A percentile compares a stretch with the other conserved stretches of the same genome.
Evolutionary conservation across 2,329 filamentous ascomycete species (phyloP).

Genomic region (Aschersonia sp.): DNA sequence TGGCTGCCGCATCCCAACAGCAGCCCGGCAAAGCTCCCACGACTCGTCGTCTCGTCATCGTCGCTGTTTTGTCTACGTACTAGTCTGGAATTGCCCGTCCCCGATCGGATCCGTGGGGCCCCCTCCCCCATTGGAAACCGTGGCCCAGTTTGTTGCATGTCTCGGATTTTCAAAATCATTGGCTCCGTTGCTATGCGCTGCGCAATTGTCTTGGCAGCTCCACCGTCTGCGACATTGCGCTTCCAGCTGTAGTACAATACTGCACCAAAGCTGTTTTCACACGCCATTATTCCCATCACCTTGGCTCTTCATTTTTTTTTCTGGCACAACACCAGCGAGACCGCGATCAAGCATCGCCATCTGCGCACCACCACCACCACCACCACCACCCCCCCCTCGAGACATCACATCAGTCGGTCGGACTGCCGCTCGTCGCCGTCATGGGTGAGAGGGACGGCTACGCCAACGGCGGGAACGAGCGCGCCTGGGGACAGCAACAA

Average conservation of each 20-base stretch:
- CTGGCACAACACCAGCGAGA: background rate
- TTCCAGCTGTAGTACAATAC: background rate
- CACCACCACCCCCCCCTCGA: too few species aligned
- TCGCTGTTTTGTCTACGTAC: too few species aligned
- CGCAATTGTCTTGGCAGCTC: background rate
- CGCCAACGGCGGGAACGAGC: slow-evolving; percentile 10
- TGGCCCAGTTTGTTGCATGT: background rate
- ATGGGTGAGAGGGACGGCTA: slow-evolving; percentile 22
- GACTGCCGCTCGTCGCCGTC: background rate
- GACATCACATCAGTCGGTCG: too few species aligned
- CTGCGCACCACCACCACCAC: too few species aligned
- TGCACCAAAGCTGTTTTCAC: too few species aligned
- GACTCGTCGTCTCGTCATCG: too few species aligned
- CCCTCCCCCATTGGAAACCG: too few species aligned
- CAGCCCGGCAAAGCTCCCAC: too few species aligned
- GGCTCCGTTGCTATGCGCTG: background rate
- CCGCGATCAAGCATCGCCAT: background rate
- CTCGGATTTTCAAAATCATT: background rate
- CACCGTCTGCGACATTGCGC: background rate
- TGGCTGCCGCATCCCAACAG: too few species aligned
- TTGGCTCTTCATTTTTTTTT: background rate
- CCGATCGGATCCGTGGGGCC: too few species aligned
- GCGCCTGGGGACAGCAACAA: slow-evolving; percentile 7
- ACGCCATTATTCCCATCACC: background rate
- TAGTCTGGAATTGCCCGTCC: too few species aligned